phyloP scores from a whole-genome alignment of 371 early-diverging fungal genomes.

The Synchytrium microbalum region DNA sequence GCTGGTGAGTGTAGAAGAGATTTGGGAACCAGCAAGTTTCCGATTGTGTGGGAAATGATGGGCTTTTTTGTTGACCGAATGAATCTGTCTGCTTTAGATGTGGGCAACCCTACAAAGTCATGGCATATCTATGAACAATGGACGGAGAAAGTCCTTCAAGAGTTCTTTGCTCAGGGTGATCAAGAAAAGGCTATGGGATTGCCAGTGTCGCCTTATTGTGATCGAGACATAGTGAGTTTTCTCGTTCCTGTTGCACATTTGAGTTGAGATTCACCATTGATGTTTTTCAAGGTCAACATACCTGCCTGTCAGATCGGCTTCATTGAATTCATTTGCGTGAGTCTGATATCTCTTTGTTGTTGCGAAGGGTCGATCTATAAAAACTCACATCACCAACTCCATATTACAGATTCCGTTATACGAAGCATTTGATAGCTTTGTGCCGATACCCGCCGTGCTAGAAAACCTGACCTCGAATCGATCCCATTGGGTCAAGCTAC shows the following conservation, averaged over 20 bases:
- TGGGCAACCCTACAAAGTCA: constrained; percentile 44
- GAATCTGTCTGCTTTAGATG: constrained; percentile 27
- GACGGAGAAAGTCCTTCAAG: constrained; percentile 31
- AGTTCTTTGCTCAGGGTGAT: constrained; percentile 19
- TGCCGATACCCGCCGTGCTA: constrained; percentile 19
- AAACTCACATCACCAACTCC: no score
- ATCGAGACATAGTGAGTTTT: neutral
- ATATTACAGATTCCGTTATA: constrained; percentile 39
- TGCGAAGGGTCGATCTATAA: neutral
- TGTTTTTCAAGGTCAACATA: neutral
- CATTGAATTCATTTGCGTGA: constrained; percentile 36
- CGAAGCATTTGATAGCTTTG: constrained; percentile 35
- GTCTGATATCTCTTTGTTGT: constrained; percentile 2
- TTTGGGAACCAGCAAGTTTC: no score
- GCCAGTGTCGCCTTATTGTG: constrained; percentile 9
- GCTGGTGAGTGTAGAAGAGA: constrained; percentile 1
- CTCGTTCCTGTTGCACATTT: neutral
- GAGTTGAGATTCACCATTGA: neutral
- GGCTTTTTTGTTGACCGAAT: constrained; percentile 21
- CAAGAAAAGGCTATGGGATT: constrained; percentile 21
- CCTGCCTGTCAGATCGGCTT: constrained; percentile 38
- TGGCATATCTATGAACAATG: constrained; percentile 36
- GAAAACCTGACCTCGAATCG: constrained; percentile 1
- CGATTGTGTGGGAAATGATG: constrained; percentile 7
- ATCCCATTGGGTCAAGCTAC: neutral